Evolutionary conservation across 345 rosid species (phyloP), one percentile per base, ranked within the genome.

Genomic region (Lagerstroemia speciosa): DNA sequence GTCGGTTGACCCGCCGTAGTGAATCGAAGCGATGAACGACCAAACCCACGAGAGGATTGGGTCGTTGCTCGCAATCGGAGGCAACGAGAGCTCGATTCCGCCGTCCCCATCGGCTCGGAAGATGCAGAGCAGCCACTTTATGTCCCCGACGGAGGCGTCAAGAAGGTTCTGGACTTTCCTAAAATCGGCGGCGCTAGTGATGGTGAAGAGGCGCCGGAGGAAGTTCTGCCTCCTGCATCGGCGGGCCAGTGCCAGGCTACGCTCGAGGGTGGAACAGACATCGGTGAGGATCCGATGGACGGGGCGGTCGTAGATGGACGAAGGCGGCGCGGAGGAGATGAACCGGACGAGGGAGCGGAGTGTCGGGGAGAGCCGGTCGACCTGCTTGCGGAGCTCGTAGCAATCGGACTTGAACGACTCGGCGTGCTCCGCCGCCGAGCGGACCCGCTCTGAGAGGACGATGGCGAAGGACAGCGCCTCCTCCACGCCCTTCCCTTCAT

Each of bases 11-110:
- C 77, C 80, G 0, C 90, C 89, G 87, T 83, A 78, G 61, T 82
- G 86, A 22, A 86, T 71, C 4, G 87, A 72, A 0, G 93, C 88
- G 5, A 87, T 81, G 60, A 78, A 83, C 8, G 93, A 89, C 98
- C 98, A 93, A 30, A 93, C 88, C 96, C 91, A 93, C 4, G 97
- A 84, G 16, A 93, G 79, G 57, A 93, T 89, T 64, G 98, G 98
- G 69, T 93, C 94, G 67, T 87, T 93, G 38, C 91, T 85, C 0
- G 94, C 96, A 32, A 91, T 87, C 1, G 98, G 98, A 1, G 98
- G 98, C 19, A 93, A 84, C 14, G 91, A 69, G 60, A 86, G 78
- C 43, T 71, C 83, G 20, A 87, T 85, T 19, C 90, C 97, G 22
- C 84, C 85, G 1, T 75, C 80, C 20, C 80, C 81, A 22, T 84